Evolutionary conservation across 2,329 filamentous ascomycete genomes (phyloP).

Genomic region (Penicillium sp.): DNA sequence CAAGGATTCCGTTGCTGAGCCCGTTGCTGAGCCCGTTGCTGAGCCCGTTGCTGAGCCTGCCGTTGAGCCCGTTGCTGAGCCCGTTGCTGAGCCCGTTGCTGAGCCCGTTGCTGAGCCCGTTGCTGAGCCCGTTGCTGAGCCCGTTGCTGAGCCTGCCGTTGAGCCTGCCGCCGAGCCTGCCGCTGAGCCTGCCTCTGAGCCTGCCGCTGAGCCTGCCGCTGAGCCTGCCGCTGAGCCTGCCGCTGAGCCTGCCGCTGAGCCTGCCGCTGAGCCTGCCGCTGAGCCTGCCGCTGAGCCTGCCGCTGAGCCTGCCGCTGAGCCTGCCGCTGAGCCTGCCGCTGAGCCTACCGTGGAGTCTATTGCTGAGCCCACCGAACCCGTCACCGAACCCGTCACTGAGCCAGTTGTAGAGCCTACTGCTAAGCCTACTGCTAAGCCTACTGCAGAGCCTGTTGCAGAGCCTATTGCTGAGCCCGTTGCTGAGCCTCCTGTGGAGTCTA

Average conservation of each 20-base stretch:
- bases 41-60: constrained; percentile 2
- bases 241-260: constrained; percentile 1
- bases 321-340: not conserved
- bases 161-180: constrained; percentile 5
- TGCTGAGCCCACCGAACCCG: constrained; percentile 7
- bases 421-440: not conserved
- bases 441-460: constrained; percentile 7
- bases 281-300: not conserved
- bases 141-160: not conserved
- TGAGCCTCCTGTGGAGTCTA: no score
- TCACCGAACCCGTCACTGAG: not conserved
- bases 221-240: not conserved
- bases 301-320: not conserved
- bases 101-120: constrained; percentile 2
- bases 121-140: not conserved
- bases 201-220: no score
- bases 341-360: not conserved
- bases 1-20: constrained; percentile 4
- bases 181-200: constrained; percentile 5
- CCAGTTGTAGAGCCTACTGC: no score
- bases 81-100: not conserved
- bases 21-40: constrained; percentile 2
- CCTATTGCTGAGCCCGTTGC: constrained; percentile 1
- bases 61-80: constrained; percentile 1
- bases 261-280: not conserved